These are phyloP conservation scores for Rhodotorula sp. DNA, from an alignment of 1,284 basidiomycete genomes.

Conservation along the genomic window DNA sequence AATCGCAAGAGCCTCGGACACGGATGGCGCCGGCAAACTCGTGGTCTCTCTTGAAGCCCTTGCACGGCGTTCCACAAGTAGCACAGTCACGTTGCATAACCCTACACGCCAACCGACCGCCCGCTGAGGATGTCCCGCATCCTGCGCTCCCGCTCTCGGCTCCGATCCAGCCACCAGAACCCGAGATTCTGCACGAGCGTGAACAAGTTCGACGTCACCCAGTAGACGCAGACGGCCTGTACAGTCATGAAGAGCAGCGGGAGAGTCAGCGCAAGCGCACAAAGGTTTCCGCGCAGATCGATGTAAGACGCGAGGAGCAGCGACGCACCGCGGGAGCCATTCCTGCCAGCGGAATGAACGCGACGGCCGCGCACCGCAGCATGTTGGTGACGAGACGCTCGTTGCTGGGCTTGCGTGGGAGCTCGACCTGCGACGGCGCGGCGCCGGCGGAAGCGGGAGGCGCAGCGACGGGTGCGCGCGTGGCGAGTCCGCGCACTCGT, in stretches of 20 bases:
- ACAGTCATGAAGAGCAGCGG: neutral
- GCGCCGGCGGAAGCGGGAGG: neutral
- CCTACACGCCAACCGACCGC: conserved; percentile 1
- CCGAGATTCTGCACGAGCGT: conserved; percentile 75
- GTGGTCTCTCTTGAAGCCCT: neutral
- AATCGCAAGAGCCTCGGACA: neutral
- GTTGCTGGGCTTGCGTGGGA: conserved; percentile 17
- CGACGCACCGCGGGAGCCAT: conserved; percentile 71
- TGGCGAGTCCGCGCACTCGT: conserved; percentile 3
- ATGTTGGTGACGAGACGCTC: conserved; percentile 62
- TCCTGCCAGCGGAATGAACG: conserved; percentile 72
- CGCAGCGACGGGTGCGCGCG: neutral
- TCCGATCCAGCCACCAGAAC: conserved; percentile 57
- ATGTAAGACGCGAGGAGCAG: too few species aligned
- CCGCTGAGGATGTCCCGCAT: conserved; percentile 24
- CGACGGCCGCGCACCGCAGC: conserved; percentile 65
- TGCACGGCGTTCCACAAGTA: neutral
- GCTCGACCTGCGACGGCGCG: neutral
- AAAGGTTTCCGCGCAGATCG: too few species aligned
- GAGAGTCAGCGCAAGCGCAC: neutral
- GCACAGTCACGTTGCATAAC: too few species aligned
- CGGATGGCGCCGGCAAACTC: neutral
- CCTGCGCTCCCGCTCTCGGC: conserved; percentile 15
- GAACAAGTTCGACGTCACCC: conserved; percentile 77
- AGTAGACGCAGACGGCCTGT: conserved; percentile 76